Conservation (phyloP, 2,329 filamentous ascomycete genomes). For the Verruconis gallopava region DNA sequence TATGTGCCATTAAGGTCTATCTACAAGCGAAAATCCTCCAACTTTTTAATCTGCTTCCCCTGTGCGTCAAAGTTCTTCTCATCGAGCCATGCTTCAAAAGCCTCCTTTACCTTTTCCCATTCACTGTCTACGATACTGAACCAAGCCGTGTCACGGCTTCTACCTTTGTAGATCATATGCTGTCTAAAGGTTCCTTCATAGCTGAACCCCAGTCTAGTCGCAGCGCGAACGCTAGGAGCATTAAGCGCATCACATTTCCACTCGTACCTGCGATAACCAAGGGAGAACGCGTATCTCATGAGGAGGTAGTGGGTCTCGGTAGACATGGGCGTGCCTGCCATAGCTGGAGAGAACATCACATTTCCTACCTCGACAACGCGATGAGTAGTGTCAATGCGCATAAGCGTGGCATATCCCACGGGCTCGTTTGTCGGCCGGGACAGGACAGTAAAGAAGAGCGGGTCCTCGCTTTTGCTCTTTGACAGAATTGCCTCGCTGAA, state of each 20-base stretch:
- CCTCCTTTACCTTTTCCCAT: slow-evolving; percentile 37
- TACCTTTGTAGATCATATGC: slow-evolving; percentile 47
- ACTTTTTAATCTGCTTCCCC: slow-evolving; percentile 36
- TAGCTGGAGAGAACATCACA: slow-evolving; percentile 36
- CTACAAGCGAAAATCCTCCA: slow-evolving; percentile 33
- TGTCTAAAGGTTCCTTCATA: slow-evolving; percentile 49
- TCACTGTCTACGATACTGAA: slow-evolving; percentile 46
- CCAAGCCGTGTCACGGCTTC: slow-evolving; percentile 47
- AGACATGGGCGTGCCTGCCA: too few relatives aligned
- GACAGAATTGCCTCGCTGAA: too few relatives aligned
- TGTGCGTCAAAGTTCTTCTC: slow-evolving; percentile 42
- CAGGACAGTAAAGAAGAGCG: too few relatives aligned
- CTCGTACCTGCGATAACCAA: slow-evolving; percentile 45
- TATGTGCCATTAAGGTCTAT: too few relatives aligned
- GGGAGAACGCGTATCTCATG: slow-evolving; percentile 40
- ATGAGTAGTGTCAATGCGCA: too few relatives aligned
- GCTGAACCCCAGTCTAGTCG: slow-evolving; percentile 43
- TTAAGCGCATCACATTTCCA: slow-evolving; percentile 54
- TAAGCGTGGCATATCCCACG: too few relatives aligned
- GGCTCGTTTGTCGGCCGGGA: too few relatives aligned
- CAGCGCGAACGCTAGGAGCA: slow-evolving; percentile 39
- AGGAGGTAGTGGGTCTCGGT: slow-evolving; percentile 48
- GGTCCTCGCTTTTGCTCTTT: too few relatives aligned
- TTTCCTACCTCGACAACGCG: slow-evolving; percentile 45
- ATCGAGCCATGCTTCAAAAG: slow-evolving; percentile 42